Percentiles rank a stretch among this genome's conserved stretches.
These are phyloP conservation scores for Eucalyptus grandis DNA, from an alignment of 345 rosid genomes.

Conservation along the genomic window DNA sequence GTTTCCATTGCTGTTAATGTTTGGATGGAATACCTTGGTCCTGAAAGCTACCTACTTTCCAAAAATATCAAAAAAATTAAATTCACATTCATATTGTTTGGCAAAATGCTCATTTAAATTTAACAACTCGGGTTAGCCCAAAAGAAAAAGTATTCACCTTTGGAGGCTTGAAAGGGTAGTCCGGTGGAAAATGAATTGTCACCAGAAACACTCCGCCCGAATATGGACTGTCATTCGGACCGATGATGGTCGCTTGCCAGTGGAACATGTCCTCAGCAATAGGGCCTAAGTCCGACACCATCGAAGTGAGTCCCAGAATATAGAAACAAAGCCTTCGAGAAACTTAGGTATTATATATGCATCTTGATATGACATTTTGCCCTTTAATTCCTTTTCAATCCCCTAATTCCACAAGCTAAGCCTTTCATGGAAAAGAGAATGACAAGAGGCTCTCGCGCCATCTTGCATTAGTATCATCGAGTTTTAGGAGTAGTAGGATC, in stretches of 20 bases:
- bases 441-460: background rate
- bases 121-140: background rate
- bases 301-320: background rate
- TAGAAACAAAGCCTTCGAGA: background rate
- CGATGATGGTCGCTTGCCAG: conserved; percentile 50
- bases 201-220: conserved; percentile 45
- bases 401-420: background rate
- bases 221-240: conserved; percentile 39
- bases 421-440: background rate
- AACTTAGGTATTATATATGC: background rate
- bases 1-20: conserved; percentile 14
- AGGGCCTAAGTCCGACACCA: conserved; percentile 14
- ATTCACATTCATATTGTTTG: background rate
- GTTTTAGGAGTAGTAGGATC: background rate
- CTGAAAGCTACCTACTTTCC: conserved; percentile 8
- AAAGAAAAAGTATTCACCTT: conserved; percentile 6
- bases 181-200: conserved; percentile 38
- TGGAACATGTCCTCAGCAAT: conserved; percentile 53
- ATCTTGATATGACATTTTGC: background rate
- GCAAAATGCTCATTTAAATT: background rate
- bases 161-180: conserved; percentile 61
- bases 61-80: background rate
- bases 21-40: conserved; percentile 19
- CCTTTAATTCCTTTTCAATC: background rate
- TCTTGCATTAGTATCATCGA: background rate